Evolutionary conservation across 768 basidiomycete genomes (phyloP).

Genomic region (Gelatoporia subvermispora): DNA sequence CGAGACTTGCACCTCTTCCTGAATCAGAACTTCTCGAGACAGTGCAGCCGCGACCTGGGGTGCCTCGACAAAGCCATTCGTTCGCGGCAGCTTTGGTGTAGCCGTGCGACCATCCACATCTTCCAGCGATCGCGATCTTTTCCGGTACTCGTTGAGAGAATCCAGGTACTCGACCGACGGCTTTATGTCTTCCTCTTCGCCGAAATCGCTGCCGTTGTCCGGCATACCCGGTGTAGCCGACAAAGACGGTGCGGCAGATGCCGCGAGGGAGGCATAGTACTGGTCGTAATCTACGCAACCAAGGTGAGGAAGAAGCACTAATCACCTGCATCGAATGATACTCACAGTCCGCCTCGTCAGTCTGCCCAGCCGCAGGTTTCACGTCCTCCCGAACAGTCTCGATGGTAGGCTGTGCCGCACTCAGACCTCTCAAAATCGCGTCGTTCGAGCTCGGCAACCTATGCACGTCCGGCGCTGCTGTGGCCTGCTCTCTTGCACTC

Average conservation of each 20-base stretch:
- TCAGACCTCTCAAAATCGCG: conserved; percentile 66
- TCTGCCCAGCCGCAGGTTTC: conserved; percentile 40
- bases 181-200: conserved; percentile 67
- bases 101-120: conserved; percentile 20
- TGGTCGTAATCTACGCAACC: conserved; percentile 62
- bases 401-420: conserved; percentile 37
- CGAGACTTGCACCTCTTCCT: background rate
- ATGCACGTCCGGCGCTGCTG: conserved; percentile 20
- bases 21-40: too few species aligned
- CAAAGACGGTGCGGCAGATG: conserved; percentile 52
- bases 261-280: conserved; percentile 76
- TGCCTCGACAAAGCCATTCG: conserved; percentile 15
- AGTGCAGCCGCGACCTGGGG: conserved; percentile 3
- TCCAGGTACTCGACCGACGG: conserved; percentile 63
- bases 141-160: conserved; percentile 66
- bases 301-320: background rate
- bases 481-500: conserved; percentile 45
- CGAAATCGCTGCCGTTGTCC: conserved; percentile 44
- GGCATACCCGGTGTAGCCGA: conserved; percentile 57
- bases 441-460: conserved; percentile 51
- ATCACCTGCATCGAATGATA: conserved; percentile 7
- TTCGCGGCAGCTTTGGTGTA: conserved; percentile 15
- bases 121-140: conserved; percentile 65
- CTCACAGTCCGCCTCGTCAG: conserved; percentile 66
- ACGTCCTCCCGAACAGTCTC: conserved; percentile 27